Conservation (phyloP, 768 basidiomycete genomes). For the Termitomyces sp. region DNA sequence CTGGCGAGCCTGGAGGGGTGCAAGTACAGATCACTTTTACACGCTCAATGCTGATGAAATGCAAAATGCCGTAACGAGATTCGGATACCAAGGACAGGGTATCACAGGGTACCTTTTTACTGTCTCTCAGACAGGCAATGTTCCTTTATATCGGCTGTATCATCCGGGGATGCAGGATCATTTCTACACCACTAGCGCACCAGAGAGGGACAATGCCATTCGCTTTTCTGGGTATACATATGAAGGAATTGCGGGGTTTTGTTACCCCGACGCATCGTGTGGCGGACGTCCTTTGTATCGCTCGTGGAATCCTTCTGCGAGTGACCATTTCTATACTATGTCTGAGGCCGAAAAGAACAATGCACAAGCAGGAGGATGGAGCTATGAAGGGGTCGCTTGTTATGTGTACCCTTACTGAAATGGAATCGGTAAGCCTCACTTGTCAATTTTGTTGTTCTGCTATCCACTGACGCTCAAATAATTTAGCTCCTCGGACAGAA, state of each 20-base stretch:
- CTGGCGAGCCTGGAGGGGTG: constrained; percentile 2
- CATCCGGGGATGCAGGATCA: constrained; percentile 14
- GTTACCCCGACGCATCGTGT: constrained; percentile 10
- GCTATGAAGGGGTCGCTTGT: constrained; percentile 16
- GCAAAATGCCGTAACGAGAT: constrained; percentile 8
- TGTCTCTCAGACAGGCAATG: constrained; percentile 4
- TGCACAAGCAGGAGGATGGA: constrained; percentile 12
- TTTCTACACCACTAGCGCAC: constrained; percentile 19
- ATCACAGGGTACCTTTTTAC: constrained; percentile 16
- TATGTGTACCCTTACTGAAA: constrained; percentile 17
- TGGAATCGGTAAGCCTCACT: not conserved
- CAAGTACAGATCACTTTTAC: constrained; percentile 13
- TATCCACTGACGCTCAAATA: not conserved
- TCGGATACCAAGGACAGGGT: constrained; percentile 16
- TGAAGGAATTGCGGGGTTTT: constrained; percentile 18
- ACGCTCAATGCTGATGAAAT: constrained; percentile 12
- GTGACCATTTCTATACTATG: constrained; percentile 26
- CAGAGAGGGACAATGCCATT: constrained; percentile 15
- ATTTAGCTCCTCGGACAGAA: not conserved
- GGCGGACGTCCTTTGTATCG: constrained; percentile 20
- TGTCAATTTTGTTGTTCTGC: too few species aligned
- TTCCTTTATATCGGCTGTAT: constrained; percentile 21
- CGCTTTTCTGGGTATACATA: constrained; percentile 8
- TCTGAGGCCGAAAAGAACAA: constrained; percentile 15
- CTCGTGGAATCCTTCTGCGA: constrained; percentile 12